A percentile compares a stretch with the other conserved stretches of the same genome.
Conservation (phyloP, 768 basidiomycete genomes). For the Gymnopilus dilepis region DNA sequence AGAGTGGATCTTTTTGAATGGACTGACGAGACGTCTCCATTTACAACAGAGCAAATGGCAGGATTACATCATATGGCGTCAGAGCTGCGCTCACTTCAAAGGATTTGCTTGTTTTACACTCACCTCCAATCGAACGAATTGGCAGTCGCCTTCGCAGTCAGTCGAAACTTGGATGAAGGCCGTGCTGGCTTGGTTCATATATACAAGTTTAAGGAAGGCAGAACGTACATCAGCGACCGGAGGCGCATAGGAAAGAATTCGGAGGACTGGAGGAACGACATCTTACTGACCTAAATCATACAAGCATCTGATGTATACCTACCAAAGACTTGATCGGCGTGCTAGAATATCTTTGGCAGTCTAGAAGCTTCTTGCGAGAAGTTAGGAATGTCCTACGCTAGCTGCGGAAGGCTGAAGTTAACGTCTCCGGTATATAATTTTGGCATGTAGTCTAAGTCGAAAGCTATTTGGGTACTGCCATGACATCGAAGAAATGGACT, state of each 20-base stretch:
- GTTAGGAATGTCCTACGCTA: too few species aligned
- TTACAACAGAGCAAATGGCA: background rate
- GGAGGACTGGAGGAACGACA: background rate
- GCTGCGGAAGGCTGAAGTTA: too few species aligned
- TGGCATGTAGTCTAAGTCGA: too few species aligned
- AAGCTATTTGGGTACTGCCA: background rate
- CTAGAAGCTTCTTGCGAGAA: too few species aligned
- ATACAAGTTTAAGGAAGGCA: background rate
- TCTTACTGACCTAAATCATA: background rate
- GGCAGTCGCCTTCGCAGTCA: background rate
- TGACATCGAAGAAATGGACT: background rate
- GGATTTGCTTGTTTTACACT: constrained; percentile 12
- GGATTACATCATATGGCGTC: background rate
- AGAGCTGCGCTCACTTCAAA: background rate
- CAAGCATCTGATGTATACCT: background rate
- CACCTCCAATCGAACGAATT: constrained; percentile 15
- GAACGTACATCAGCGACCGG: background rate
- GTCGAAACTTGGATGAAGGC: background rate
- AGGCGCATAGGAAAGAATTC: background rate
- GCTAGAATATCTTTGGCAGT: too few species aligned
- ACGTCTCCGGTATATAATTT: too few species aligned
- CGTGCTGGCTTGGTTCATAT: background rate
- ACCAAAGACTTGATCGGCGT: too few species aligned
- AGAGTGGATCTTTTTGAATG: constrained; percentile 19
- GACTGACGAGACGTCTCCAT: background rate